Base-by-base conservation (phyloP, 345 rosid species). In the Dipteronia dyeriana region DNA sequence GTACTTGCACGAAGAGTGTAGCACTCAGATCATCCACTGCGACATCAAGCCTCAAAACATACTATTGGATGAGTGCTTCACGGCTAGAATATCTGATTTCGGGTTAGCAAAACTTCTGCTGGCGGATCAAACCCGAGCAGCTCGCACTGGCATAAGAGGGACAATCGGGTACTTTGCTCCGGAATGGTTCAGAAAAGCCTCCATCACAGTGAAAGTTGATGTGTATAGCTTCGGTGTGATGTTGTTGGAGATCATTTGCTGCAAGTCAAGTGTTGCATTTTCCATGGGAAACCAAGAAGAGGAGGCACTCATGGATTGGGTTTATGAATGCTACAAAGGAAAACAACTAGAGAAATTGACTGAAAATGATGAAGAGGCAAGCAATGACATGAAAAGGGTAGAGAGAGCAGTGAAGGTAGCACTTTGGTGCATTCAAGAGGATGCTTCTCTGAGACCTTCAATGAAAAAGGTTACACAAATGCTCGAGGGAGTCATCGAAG, bases 391-490 rank as follows among this genome's bases (percentile, higher is more conserved):
- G 67, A 41, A 60, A 54, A 43, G 57, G n/a, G 54, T 43, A 9
- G 41, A 60, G 68, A 61, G 76, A 29, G 3, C 23, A 39, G 54
- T 61, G 68, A 60, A n/a, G 41, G 41, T 73, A 25, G 57, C 76
- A 61, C 11, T 73, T 13, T 73, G 76, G 68, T 61, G 76, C 68
- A 41, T 73, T 73, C 76, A 73, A 61, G 76, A 73, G 20, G 76
- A 73, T 73, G 38, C 76, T 61, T 12, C 68, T 6, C 54, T 60
- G 0, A 61, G 76, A 43, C 76, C 76, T 19, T 59, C 76, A 7
- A 73, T 60, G 68, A 73, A 61, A 43, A 73, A 60, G 16, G 62
- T 56, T 13, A 38, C 53, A 11, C 75, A 72, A 57, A 72, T 72
- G 77, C 60, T 63, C 9, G 60, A 62, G 41, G 77, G 76, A 63